Percentiles rank a stretch among this genome's conserved stretches.
phyloP scores from a whole-genome alignment of 352 stramenopile species.

The Pythium grandisporangium region DNA sequence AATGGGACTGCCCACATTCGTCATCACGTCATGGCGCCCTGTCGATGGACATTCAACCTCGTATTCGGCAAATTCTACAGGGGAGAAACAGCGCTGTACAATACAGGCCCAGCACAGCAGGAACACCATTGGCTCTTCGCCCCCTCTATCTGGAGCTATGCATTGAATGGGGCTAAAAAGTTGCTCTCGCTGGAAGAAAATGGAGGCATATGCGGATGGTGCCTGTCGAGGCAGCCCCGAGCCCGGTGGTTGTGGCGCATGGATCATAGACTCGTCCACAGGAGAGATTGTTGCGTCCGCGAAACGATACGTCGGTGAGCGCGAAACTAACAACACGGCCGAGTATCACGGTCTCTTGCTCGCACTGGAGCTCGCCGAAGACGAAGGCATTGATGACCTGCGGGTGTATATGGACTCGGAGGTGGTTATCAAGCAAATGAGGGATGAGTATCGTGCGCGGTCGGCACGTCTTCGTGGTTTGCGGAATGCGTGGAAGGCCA shows the following conservation, averaged over 20 bases:
- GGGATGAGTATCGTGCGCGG: conserved; percentile 60
- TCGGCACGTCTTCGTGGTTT: conserved; percentile 35
- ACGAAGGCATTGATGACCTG: conserved; percentile 20
- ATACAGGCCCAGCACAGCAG: no score
- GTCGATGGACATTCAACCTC: no score
- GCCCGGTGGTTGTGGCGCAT: conserved; percentile 41
- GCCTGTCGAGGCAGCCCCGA: conserved; percentile 63
- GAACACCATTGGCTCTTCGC: no score
- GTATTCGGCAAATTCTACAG: no score
- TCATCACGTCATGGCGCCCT: no score
- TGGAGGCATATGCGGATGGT: conserved; percentile 60
- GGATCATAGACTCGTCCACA: conserved; percentile 32
- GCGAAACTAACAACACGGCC: conserved; percentile 66
- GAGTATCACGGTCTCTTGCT: conserved; percentile 64
- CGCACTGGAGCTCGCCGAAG: conserved; percentile 39
- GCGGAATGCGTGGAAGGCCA: conserved; percentile 28
- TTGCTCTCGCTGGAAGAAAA: no score
- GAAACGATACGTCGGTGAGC: conserved; percentile 36
- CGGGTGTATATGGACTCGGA: conserved; percentile 74
- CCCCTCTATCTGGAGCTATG: no score
- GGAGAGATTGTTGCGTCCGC: conserved; percentile 28
- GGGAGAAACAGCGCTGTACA: no score
- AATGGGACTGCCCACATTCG: no score
- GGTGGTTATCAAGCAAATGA: conserved; percentile 68
- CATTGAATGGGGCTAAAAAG: no score